These are phyloP conservation scores for Penicillium bialowiezense DNA, from an alignment of 495 filamentous ascomycete genomes.

Conservation along the genomic window DNA sequence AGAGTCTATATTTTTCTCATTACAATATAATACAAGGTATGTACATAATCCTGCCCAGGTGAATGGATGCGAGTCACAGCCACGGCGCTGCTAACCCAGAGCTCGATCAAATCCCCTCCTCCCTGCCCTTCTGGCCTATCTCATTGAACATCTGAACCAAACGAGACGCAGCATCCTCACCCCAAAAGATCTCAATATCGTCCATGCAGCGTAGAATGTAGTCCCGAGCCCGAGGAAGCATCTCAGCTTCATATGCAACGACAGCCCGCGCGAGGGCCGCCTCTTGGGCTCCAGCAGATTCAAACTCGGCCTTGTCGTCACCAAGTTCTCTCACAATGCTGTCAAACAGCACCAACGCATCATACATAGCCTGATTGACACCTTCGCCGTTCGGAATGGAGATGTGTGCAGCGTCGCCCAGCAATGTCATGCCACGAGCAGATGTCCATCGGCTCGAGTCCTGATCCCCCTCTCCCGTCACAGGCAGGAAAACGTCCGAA, in stretches of 20 bases:
- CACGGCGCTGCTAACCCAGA: too few species aligned
- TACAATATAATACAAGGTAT: too few species aligned
- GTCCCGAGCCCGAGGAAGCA: constrained; percentile 13
- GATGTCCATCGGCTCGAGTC: constrained; percentile 4
- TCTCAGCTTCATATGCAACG: constrained; percentile 15
- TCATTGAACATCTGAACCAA: constrained; percentile 13
- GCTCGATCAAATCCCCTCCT: not conserved
- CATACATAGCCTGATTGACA: constrained; percentile 16
- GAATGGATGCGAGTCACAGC: too few species aligned
- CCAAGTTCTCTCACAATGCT: not conserved
- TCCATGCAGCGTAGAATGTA: constrained; percentile 9
- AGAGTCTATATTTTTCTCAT: too few species aligned
- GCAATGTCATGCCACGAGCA: constrained; percentile 4
- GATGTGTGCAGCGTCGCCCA: constrained; percentile 15
- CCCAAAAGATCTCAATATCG: constrained; percentile 10
- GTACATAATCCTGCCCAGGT: too few species aligned
- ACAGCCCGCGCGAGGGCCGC: constrained; percentile 13
- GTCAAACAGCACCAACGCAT: constrained; percentile 15
- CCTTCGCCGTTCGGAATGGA: constrained; percentile 13
- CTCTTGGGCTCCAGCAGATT: not conserved
- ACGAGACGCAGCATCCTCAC: constrained; percentile 2
- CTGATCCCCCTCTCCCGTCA: not conserved
- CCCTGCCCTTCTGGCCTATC: not conserved
- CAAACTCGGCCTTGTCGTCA: not conserved
- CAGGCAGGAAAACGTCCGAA: constrained; percentile 4